Evolutionary conservation across 805 yeast species (phyloP), one percentile per base, ranked within the genome.

Genomic region (Starmerella sp.): DNA sequence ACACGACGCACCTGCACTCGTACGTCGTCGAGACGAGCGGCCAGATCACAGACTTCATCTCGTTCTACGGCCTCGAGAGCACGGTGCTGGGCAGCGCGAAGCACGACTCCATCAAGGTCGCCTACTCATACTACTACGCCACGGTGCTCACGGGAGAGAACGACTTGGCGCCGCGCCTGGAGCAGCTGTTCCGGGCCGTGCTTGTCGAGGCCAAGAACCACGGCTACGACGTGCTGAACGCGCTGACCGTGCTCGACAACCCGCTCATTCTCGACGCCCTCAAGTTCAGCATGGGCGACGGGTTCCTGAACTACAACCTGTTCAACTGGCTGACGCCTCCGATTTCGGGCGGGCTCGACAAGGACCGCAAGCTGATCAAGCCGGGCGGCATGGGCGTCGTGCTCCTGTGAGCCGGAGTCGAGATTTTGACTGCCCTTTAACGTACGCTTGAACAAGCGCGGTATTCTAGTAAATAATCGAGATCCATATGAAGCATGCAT

Each of bases 261-360:
- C 76, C 88, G 14, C 71, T 85, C 57, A 88, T 93, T 71, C 73
- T 93, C 60, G 83, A 86, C 30, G 82, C 85, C 41, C 76, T 86
- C 70, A 86, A 87, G 67, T 93, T 93, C 68, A 96, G 96, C 36
- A 79, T 81, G 49, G 98, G 98, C 45, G 97, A 91, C 68, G 98
- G 98, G 0, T 78, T 79, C 65, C 76, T 93, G 66, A 86, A 93
- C 70, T 93, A 85, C 70, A 93, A 93, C 67, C 72, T 93, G 60
- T 93, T 93, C 77, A 93, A 93, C 70, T 93, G 89, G 74, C 82
- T 76, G 66, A 83, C 95, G 5, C 80, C 80, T 70, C 89, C 88
- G 4, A 78, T 93, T 45, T 71, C 74, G 55, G 96, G 97, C 37
- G 98, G 98, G 6, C 70, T 87, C 30, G 81, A 79, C 56, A 69